These are phyloP conservation scores for Diversispora epigaea DNA, from an alignment of 192 early-diverging fungal genomes.

Conservation along the genomic window DNA sequence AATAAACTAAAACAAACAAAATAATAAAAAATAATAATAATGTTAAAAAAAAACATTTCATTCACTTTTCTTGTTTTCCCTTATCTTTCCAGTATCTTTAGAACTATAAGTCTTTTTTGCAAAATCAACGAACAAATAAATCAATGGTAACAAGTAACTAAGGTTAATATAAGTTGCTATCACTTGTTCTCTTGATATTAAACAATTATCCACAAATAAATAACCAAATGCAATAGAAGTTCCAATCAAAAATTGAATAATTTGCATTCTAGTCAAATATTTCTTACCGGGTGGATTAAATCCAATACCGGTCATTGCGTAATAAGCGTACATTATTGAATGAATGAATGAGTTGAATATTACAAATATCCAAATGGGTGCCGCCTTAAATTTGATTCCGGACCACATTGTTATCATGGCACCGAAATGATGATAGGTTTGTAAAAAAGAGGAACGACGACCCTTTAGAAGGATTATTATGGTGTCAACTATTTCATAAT, in stretches of 20 bases:
- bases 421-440: conserved; percentile 86
- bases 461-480: conserved; percentile 82
- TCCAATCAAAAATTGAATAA: conserved; percentile 81
- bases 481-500: conserved; percentile 87
- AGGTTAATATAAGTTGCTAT: conserved; percentile 64
- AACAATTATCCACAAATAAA: conserved; percentile 62
- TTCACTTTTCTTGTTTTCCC: no score
- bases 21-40: no score
- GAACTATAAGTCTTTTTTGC: conserved; percentile 66
- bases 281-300: conserved; percentile 77
- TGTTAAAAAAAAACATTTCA: no score
- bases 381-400: conserved; percentile 65
- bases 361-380: conserved; percentile 82
- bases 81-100: no score
- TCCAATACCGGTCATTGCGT: conserved; percentile 72
- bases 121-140: conserved; percentile 79
- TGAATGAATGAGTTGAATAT: conserved; percentile 86
- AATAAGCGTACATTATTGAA: conserved; percentile 86
- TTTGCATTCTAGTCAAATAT: conserved; percentile 79
- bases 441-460: conserved; percentile 70
- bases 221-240: conserved; percentile 64
- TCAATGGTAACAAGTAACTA: conserved; percentile 72
- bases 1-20: no score
- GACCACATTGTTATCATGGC: conserved; percentile 82
- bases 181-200: conserved; percentile 49